phyloP scores from a whole-genome alignment of 768 basidiomycete genomes.

The Kondoa malvinella region DNA sequence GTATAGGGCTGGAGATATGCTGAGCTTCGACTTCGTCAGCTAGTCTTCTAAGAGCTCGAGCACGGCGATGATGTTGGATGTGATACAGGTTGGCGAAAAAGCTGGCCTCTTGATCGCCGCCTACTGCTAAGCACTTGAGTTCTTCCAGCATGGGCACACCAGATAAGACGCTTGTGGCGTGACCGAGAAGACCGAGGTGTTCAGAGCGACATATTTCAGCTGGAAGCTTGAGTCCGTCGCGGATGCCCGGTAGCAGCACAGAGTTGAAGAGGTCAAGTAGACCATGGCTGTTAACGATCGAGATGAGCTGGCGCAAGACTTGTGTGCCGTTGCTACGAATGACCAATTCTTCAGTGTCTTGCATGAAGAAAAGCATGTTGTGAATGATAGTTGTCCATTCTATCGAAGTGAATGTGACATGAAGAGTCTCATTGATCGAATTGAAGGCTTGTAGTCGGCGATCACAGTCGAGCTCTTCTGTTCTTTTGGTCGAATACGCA shows the following conservation, averaged over 20 bases:
- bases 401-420: constrained; percentile 37
- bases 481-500: constrained; percentile 59
- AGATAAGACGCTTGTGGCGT: constrained; percentile 51
- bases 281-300: constrained; percentile 33
- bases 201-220: constrained; percentile 76
- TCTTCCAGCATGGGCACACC: constrained; percentile 50
- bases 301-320: constrained; percentile 60
- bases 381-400: constrained; percentile 71
- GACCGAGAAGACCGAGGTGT: constrained; percentile 56
- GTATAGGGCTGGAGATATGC: constrained; percentile 47
- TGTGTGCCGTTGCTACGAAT: constrained; percentile 65
- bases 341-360: constrained; percentile 73
- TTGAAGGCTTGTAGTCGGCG: constrained; percentile 60
- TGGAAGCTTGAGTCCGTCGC: constrained; percentile 60
- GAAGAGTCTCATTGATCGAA: constrained; percentile 47
- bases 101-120: constrained; percentile 81
- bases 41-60: constrained; percentile 67
- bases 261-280: constrained; percentile 43
- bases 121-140: constrained; percentile 61
- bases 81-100: constrained; percentile 95
- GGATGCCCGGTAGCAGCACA: constrained; percentile 52
- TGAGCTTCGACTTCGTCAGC: constrained; percentile 41
- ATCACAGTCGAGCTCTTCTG: constrained; percentile 89
- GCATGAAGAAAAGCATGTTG: constrained; percentile 68
- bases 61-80: constrained; percentile 76